Percentiles rank a stretch among this genome's conserved stretches.
These are phyloP conservation scores for Eucalyptus erythrocorys DNA, from an alignment of 345 rosid genomes.

Conservation along the genomic window DNA sequence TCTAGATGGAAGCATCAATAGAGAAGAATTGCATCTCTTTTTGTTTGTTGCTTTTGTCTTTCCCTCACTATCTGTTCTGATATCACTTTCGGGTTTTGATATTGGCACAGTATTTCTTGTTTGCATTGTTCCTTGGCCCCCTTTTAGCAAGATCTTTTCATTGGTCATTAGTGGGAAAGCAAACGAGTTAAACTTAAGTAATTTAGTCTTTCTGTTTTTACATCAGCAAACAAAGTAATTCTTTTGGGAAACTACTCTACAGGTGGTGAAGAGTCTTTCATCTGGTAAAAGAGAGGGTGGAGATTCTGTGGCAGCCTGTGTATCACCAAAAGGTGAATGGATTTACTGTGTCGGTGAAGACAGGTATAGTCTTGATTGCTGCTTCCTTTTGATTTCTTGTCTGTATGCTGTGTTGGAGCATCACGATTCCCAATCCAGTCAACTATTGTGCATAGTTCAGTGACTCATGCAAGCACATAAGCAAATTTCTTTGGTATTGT, in stretches of 20 bases:
- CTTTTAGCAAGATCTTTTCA: not conserved
- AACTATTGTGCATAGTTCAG: not conserved
- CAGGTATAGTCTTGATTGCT: slow-evolving; percentile 20
- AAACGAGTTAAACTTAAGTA: not conserved
- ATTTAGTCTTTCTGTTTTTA: not conserved
- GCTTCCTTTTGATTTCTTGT: not conserved
- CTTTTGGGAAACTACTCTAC: slow-evolving; percentile 2
- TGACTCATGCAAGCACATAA: not conserved
- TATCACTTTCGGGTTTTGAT: not conserved
- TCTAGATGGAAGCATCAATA: not conserved
- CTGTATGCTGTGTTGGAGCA: not conserved
- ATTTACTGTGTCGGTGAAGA: slow-evolving; percentile 95
- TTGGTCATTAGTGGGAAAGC: not conserved
- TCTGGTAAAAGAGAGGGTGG: slow-evolving; percentile 98
- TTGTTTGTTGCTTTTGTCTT: not conserved
- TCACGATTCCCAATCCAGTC: not conserved
- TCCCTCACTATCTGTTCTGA: not conserved
- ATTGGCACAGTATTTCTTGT: not conserved
- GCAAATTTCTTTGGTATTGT: not conserved
- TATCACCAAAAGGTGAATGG: slow-evolving; percentile 98
- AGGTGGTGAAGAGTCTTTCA: slow-evolving; percentile 98
- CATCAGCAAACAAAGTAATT: not conserved
- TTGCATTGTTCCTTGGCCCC: not conserved
- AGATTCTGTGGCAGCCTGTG: slow-evolving; percentile 83
- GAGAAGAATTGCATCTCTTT: not conserved